Base-by-base conservation (phyloP, 2,329 filamentous ascomycete species). In the Diaporthe citriasiana region DNA sequence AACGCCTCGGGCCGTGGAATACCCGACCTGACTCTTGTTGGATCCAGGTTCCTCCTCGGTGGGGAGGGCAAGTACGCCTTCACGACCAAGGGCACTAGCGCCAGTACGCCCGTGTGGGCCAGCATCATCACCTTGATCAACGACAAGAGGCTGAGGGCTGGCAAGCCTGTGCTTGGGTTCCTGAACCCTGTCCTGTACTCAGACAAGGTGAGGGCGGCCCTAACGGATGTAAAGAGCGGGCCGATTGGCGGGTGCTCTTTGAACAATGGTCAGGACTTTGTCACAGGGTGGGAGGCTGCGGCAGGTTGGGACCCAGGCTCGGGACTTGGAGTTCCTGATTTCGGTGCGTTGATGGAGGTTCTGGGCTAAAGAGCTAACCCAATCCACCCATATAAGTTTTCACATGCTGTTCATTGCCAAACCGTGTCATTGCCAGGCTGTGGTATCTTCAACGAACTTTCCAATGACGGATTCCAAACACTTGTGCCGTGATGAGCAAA, bases 111-210 rank as follows among this genome's bases (percentile, higher is more conserved):
- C 0, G 82, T 89, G 0, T 89, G 89, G 45, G 88, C 89, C 0
- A 88, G 85, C 8, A 84, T 93, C 56, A 83, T 93, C 51, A 84
- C 89, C 1, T 85, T 93, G 4, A 82, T 93, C 72, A 93, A 93
- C 76, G 91, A 93, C 77, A 89, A 88, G 0, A 83, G 89, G 47
- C 80, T 92, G n/a, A 81, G 85, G 0, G 82, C 81, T 10, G 87
- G 87, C 3, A 86, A 88, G 78, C 75, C 71, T 25, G 78, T 82
- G 2, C 74, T 86, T 0, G 82, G 82, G 5, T 83, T 83, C 68
- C 76, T 84, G 51, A 83, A 83, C 74, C 82, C 74, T 3, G 51
- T 57, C 9, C 40, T 75, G 33, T 65, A 65, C 27, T 65, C 59
- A 4, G 59, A 65, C 0, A 65, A 50, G 42, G 74, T 74, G 65